phyloP scores from a whole-genome alignment of 2,329 filamentous ascomycete species.

The Arthrinium puccinioides region DNA sequence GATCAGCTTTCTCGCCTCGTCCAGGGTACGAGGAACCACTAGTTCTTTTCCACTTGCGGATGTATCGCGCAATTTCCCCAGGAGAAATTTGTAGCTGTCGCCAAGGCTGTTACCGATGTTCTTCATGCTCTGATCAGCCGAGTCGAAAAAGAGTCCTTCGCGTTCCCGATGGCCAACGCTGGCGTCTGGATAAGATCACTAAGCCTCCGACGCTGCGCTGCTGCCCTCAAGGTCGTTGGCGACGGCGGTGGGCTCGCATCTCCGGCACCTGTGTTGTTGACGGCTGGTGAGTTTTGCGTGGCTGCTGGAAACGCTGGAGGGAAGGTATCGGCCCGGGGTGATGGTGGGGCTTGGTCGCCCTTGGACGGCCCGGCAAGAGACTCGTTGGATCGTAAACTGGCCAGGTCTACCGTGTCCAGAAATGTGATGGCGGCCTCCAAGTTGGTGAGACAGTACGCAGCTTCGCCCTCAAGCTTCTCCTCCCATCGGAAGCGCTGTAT shows the following conservation, averaged over 20 bases:
- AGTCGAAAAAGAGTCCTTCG: constrained; percentile 80
- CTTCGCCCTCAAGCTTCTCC: constrained; percentile 82
- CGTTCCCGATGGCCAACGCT: constrained; percentile 71
- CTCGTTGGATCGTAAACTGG: constrained; percentile 78
- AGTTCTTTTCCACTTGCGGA: constrained; percentile 41
- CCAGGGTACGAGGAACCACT: constrained; percentile 77
- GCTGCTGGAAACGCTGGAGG: constrained; percentile 37
- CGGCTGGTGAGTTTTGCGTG: constrained; percentile 12
- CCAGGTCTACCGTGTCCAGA: constrained; percentile 88
- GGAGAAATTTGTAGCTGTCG: constrained; percentile 87
- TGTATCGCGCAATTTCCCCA: constrained; percentile 79
- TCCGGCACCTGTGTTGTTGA: constrained; percentile 21
- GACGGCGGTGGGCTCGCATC: constrained; percentile 28
- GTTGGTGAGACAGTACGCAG: constrained; percentile 93
- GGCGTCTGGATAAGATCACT: constrained; percentile 84
- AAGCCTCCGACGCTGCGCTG: constrained; percentile 56
- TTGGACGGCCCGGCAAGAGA: constrained; percentile 60
- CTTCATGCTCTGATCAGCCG: constrained; percentile 86
- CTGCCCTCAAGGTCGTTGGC: constrained; percentile 17
- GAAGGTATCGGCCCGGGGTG: constrained; percentile 45
- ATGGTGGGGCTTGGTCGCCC: constrained; percentile 37
- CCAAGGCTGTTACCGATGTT: constrained; percentile 86
- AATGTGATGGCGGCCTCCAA: constrained; percentile 93
- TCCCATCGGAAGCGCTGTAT: constrained; percentile 86
- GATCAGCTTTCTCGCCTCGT: constrained; percentile 86